A percentile compares a stretch with the other conserved stretches of the same genome.
Conservation (phyloP, 2,329 filamentous ascomycete species). For the Cadophora gregata region DNA sequence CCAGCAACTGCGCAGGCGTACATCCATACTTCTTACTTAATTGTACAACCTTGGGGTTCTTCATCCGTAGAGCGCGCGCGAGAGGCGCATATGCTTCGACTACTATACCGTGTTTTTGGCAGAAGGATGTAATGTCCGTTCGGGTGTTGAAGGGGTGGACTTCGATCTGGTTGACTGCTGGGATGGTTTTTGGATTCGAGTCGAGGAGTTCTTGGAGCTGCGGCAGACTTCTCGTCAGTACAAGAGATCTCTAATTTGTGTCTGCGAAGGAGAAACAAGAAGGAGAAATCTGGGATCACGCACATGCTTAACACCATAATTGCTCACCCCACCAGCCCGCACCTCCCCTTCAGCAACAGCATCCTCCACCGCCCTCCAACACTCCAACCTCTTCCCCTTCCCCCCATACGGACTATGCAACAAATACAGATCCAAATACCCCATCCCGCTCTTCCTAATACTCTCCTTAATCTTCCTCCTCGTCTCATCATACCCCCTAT, state of each 20-base stretch:
- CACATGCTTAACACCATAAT: slow-evolving; percentile 77
- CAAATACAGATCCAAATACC: slow-evolving; percentile 80
- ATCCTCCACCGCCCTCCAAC: slow-evolving; percentile 80
- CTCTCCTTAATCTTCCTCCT: slow-evolving; percentile 69
- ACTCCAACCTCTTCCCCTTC: slow-evolving; percentile 67
- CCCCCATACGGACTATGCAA: slow-evolving; percentile 83
- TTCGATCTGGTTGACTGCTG: slow-evolving; percentile 81
- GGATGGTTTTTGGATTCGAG: slow-evolving; percentile 58
- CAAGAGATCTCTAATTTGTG: neutral
- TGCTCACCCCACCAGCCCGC: slow-evolving; percentile 75
- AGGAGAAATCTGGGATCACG: slow-evolving; percentile 48
- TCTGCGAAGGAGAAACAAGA: neutral
- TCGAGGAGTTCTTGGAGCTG: slow-evolving; percentile 42
- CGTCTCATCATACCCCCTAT: slow-evolving; percentile 69
- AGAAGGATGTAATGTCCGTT: slow-evolving; percentile 68
- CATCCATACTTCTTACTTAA: slow-evolving; percentile 73
- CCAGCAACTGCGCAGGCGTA: slow-evolving; percentile 74
- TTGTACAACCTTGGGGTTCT: slow-evolving; percentile 64
- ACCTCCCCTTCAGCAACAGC: slow-evolving; percentile 75
- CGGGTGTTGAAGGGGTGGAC: slow-evolving; percentile 84
- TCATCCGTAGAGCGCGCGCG: slow-evolving; percentile 72
- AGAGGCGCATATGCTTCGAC: slow-evolving; percentile 84
- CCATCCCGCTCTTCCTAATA: slow-evolving; percentile 68
- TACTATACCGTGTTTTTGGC: slow-evolving; percentile 68
- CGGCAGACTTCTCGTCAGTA: neutral